A percentile compares a stretch with the other conserved stretches of the same genome.
Evolutionary conservation across 169 alveolate species (phyloP).

Genomic region (Amoebophrya sp.): DNA sequence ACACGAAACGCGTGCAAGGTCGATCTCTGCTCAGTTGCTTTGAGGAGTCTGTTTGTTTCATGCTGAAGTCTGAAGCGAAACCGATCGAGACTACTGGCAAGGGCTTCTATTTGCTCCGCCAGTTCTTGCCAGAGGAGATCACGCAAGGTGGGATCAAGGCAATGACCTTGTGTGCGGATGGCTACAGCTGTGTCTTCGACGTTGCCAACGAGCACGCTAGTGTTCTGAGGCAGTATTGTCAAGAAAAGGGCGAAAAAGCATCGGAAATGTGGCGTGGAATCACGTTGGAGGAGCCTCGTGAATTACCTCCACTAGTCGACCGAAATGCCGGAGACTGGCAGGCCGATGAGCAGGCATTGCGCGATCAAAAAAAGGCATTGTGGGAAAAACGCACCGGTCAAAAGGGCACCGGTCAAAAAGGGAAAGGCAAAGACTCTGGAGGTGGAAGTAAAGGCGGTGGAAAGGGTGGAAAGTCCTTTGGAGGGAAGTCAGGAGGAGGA

Average conservation of each 20-base stretch:
- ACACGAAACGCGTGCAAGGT: conserved; percentile 37
- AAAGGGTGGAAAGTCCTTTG: background rate
- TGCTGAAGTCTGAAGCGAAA: background rate
- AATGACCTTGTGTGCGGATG: background rate
- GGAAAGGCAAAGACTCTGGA: too few relatives aligned
- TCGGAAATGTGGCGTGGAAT: conserved; percentile 38
- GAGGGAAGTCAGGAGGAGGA: background rate
- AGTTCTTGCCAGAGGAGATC: background rate
- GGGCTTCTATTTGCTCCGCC: conserved; percentile 32
- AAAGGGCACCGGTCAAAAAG: background rate
- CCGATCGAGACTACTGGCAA: conserved; percentile 3
- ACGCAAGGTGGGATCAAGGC: background rate
- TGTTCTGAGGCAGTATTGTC: background rate
- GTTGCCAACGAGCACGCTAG: background rate
- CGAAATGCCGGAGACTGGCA: conserved; percentile 11
- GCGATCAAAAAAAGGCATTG: background rate
- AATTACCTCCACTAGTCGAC: conserved; percentile 36
- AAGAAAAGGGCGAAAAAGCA: background rate
- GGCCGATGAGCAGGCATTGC: background rate
- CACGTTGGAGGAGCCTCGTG: conserved; percentile 30
- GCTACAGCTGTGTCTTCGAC: background rate
- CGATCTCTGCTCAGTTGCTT: conserved; percentile 36
- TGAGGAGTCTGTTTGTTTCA: background rate
- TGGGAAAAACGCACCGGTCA: background rate
- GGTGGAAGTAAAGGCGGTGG: background rate